A percentile compares a stretch with the other conserved stretches of the same genome.
Evolutionary conservation across 192 early-diverging fungal genomes (phyloP).

Genomic region (Backusella australiensis): DNA sequence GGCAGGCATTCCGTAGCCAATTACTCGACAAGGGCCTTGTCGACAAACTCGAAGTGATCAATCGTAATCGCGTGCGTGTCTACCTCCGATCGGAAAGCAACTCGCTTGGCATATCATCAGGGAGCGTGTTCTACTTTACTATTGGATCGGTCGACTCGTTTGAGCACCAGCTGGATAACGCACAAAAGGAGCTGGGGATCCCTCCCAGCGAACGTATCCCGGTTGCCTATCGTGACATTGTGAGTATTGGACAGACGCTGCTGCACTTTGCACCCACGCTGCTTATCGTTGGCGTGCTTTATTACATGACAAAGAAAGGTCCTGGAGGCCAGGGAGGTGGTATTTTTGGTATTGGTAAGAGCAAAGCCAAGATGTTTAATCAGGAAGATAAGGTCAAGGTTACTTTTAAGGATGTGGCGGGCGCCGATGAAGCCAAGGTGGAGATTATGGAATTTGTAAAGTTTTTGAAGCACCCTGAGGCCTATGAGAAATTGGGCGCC

Average conservation of each 20-base stretch:
- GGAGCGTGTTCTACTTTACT: constrained; percentile 66
- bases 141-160: constrained; percentile 96
- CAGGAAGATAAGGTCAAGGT: constrained; percentile 94
- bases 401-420: constrained; percentile 99
- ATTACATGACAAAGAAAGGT: constrained; percentile 81
- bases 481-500: constrained; percentile 91
- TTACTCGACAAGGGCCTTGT: constrained; percentile 91
- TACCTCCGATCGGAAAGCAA: constrained; percentile 67
- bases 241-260: constrained; percentile 68
- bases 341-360: constrained; percentile 96
- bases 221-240: constrained; percentile 83
- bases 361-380: constrained; percentile 94
- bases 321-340: constrained; percentile 48
- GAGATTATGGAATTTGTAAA: constrained; percentile 99
- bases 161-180: constrained; percentile 85
- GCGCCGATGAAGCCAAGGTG: constrained; percentile 98
- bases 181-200: constrained; percentile 88
- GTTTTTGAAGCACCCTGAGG: constrained; percentile 91
- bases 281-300: constrained; percentile 81
- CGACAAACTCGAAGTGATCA: constrained; percentile 85
- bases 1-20: constrained; percentile 83
- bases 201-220: constrained; percentile 89
- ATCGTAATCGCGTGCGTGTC: constrained; percentile 79
- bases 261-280: constrained; percentile 93
- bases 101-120: constrained; percentile 1